Evolutionary conservation across 306 rosid species (phyloP), one percentile per base, ranked within the genome.

Genomic region (Malus fusca): DNA sequence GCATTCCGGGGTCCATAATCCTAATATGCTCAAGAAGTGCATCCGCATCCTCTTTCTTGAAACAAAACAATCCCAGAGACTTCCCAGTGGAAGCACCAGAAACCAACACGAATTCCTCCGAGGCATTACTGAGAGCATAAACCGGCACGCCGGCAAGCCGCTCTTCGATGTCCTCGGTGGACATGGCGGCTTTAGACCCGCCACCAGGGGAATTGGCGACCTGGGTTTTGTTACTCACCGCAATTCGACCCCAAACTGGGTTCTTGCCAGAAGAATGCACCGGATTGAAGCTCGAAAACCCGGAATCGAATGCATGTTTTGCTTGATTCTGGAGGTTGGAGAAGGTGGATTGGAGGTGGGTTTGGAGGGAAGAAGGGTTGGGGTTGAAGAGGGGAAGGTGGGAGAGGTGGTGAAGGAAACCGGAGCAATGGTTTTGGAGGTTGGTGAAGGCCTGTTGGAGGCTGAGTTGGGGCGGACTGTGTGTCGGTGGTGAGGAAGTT

Each of bases 121-220:
- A 59, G 6, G 88, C 86, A 77, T 91, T 94, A 79, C 96, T 91
- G 31, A 91, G 97, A 3, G 98, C 98, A 76, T 91, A 94, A 0
- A 94, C 98, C 22, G 98, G 97, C 4, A 94, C 91, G 17, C 98
- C 98, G 0, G 91, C 90, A 13, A 94, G 73, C 12, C 98, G 80
- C 88, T 90, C 90, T 71, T 91, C 96, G 43, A 94, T 90, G 74
- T 89, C 87, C 78, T 91, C 93, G 1, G 75, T 79, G 1, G 97
- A 64, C 89, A 88, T 66, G 76, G 85, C 58, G 11, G 25, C 48
- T n/a, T 35, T 12, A 22, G 86, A 79, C 26, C 42, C 79, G 15
- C 52, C 55, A 48, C 46, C 33, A 5, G 77, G 77, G 7, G 40
- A n/a, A 42, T 53, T 68, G 21, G 26, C 5, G 17, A 22, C 6